phyloP scores from a whole-genome alignment of 495 filamentous ascomycete genomes.

The Daldinia decipiens region DNA sequence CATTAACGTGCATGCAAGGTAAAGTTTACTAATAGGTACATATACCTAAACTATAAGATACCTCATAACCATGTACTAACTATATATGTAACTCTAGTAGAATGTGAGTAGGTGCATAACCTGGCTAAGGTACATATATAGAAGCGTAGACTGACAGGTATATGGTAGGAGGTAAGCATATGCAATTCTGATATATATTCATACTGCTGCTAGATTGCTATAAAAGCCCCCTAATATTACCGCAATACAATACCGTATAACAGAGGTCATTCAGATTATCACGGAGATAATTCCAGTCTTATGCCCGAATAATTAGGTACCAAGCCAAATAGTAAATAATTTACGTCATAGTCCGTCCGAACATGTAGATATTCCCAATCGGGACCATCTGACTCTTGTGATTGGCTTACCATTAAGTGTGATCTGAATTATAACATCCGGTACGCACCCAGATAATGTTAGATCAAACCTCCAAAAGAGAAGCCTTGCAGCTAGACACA shows the following conservation, averaged over 20 bases:
- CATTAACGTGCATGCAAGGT: not conserved
- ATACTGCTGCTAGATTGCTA: too few relatives aligned
- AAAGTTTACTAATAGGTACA: too few relatives aligned
- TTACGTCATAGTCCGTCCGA: conserved; percentile 1
- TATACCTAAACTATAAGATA: too few relatives aligned
- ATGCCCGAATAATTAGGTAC: not conserved
- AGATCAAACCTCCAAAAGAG: not conserved
- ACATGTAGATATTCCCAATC: conserved; percentile 23
- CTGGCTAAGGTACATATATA: too few relatives aligned
- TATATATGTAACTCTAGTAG: too few relatives aligned
- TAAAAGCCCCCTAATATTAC: not conserved
- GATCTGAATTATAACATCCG: not conserved
- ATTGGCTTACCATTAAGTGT: conserved; percentile 10
- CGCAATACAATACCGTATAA: not conserved
- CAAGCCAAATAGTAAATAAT: not conserved
- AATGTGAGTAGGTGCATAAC: too few relatives aligned
- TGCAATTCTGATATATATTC: too few relatives aligned
- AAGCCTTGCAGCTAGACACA: too few relatives aligned
- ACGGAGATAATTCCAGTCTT: not conserved
- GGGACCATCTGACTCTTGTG: conserved; percentile 9
- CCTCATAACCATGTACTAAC: too few relatives aligned
- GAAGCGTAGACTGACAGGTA: too few relatives aligned
- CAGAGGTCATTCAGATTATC: not conserved
- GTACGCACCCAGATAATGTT: not conserved
- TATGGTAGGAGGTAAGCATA: too few relatives aligned